Evolutionary conservation across 345 rosid species (phyloP), one percentile per base, ranked within the genome.

Genomic region (Citrus cavaleriei): DNA sequence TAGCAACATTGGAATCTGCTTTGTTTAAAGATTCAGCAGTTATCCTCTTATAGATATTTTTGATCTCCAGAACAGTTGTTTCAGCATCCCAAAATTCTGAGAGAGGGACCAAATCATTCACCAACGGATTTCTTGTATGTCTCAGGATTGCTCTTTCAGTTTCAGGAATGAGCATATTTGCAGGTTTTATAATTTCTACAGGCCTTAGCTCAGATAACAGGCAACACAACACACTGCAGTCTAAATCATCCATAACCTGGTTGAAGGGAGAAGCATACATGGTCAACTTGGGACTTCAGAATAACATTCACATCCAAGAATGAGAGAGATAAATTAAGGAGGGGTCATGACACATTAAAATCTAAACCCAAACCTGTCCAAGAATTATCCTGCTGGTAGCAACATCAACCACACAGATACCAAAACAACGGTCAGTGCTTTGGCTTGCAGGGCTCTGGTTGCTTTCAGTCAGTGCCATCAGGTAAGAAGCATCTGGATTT

Each of bases 151-250:
- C 91, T 80, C 83, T 90, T 88, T 96, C 98, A 64, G 95, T 86
- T 86, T 89, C 93, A 83, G 89, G 77, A 78, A 98, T 91, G 70
- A 96, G 88, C 73, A 77, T 8, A 49, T 89, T 89, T 77, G 88
- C 87, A 81, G 98, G 98, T 86, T 93, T 96, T 67, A 96, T 91
- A 67, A 96, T 89, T 89, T 96, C 99, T 78, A 93, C 99, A 2
- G 98, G 99, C 82, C 95, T 91, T 72, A 91, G 73, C 88, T 96
- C 95, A 74, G 98, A 88, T 78, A 96, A 87, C 70, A 96, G 82
- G 81, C 93, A 83, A 83, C 92, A 91, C 79, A 96, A 82, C 19
- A 85, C 88, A 84, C 90, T 90, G 86, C 98, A 94, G 72, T 94
- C 97, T 54, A 79, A 83, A 84, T 94, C 97, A 91, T 94, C 99